Evolutionary conservation across 371 early-diverging fungal species (phyloP).

Genomic region (Aphelidium insulamus): DNA sequence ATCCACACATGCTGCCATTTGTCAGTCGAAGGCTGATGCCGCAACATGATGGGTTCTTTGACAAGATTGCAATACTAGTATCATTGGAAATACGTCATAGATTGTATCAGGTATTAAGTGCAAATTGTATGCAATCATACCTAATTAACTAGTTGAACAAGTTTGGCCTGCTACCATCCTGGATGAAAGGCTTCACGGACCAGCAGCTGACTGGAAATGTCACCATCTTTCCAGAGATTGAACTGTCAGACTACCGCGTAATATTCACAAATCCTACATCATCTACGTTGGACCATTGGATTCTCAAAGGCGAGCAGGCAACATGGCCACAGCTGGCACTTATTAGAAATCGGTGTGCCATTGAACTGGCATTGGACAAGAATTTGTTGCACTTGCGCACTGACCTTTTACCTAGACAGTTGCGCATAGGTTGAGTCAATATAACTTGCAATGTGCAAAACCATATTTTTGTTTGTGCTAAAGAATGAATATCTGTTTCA

Average conservation of each 20-base stretch:
- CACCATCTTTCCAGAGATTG: slow-evolving; percentile 27
- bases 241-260: slow-evolving; percentile 31
- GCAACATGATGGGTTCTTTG: background rate
- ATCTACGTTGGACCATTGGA: slow-evolving; percentile 45
- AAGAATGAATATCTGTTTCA: too few relatives aligned
- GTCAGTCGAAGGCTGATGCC: background rate
- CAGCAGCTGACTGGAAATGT: slow-evolving; percentile 41
- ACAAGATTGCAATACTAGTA: slow-evolving; percentile 7
- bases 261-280: slow-evolving; percentile 56
- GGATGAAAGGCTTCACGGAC: slow-evolving; percentile 27
- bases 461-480: too few relatives aligned
- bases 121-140: background rate
- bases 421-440: too few relatives aligned
- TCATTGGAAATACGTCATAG: slow-evolving; percentile 34
- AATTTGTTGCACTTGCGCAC: slow-evolving; percentile 2
- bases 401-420: too few relatives aligned
- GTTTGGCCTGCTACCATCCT: slow-evolving; percentile 25
- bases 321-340: slow-evolving; percentile 58
- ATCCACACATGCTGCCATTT: slow-evolving; percentile 2
- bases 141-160: slow-evolving; percentile 19
- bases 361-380: slow-evolving; percentile 49
- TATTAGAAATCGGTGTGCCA: slow-evolving; percentile 41
- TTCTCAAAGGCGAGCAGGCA: slow-evolving; percentile 51
- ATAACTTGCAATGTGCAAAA: too few relatives aligned
- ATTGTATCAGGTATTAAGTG: slow-evolving; percentile 25